Percentiles rank a stretch among this genome's conserved stretches.
phyloP scores from a whole-genome alignment of 345 rosid species.

The Eucalyptus guilfoylei region DNA sequence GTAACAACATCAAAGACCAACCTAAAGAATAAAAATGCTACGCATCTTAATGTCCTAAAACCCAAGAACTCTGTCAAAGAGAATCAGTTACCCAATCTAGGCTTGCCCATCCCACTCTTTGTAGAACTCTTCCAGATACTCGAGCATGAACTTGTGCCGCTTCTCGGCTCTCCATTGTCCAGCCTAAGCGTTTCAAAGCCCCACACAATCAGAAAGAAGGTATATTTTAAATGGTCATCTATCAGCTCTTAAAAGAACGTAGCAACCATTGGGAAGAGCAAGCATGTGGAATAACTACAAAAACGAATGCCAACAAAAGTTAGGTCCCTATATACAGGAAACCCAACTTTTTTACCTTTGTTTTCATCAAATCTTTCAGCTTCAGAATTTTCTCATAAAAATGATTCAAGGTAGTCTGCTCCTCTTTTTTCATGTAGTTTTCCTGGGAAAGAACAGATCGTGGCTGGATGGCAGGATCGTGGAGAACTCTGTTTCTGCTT shows the following conservation, averaged over 20 bases:
- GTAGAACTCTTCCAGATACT: constrained; percentile 50
- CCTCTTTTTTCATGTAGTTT: constrained; percentile 58
- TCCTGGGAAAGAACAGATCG: constrained; percentile 60
- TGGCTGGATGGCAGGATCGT: constrained; percentile 58
- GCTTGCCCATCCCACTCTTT: constrained; percentile 70
- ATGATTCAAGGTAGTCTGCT: constrained; percentile 76
- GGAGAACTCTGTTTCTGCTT: constrained; percentile 64
- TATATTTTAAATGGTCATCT: not conserved
- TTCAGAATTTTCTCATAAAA: constrained; percentile 86
- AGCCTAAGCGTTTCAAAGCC: constrained; percentile 30
- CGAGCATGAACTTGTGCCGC: constrained; percentile 73
- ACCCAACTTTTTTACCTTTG: constrained; percentile 30
- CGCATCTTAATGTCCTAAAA: not conserved
- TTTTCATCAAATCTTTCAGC: constrained; percentile 73
- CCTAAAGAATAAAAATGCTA: not conserved
- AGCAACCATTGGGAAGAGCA: not conserved
- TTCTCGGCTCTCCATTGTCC: constrained; percentile 65
- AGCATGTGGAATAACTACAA: not conserved
- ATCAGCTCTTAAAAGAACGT: not conserved
- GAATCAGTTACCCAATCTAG: constrained; percentile 1
- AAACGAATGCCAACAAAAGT: not conserved
- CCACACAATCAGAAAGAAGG: not conserved
- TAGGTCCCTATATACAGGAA: not conserved
- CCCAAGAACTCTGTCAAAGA: not conserved
- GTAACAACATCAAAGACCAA: not conserved